Base-by-base conservation (phyloP, 2,329 filamentous ascomycete genomes). In the Zalaria sp. region DNA sequence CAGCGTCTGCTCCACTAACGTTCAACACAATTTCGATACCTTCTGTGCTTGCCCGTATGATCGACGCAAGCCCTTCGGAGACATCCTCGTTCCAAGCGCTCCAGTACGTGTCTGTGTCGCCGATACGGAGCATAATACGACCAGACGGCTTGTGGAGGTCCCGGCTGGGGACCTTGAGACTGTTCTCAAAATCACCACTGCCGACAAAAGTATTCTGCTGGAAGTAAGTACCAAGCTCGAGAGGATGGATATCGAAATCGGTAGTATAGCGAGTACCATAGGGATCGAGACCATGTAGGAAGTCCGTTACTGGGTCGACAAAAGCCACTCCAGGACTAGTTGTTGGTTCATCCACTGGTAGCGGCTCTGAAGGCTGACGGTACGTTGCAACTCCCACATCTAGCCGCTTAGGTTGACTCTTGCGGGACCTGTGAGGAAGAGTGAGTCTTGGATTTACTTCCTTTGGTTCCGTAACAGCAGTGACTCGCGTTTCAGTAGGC, bases 91-190 rank as follows among this genome's bases (percentile, higher is more conserved):
- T 69, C 75, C 75, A 79, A 3, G 65, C 51, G 26, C 67, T 64
- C 66, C 73, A 78, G 41, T 59, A 58, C 8, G 53, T 37, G 8
- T 49, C 45, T 3, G 53, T 49, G 25, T 57, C 52, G 9, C 53
- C 53, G 28, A 66, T 46, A 5, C 51, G 47, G 18, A 76, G 56
- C 4, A 50, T 51, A 40, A 60, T 55, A 66, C 46, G 18, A 67
- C 66, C 37, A 81, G 59, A 2, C 75, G 53, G 51, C 80, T 81
- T 7, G 75, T 59, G 2, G 75, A 70, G 34, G 77, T 60, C 27
- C 34, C 68, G 57, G 5, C 54, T 48, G 18, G 42, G 39, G 7
- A 70, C 11, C 7, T 57, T 47, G 4, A 78, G 48, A 31, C 66
- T 66, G 31, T 60, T 62, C 10, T 57, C 52, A 37, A 79, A 66